phyloP scores from a whole-genome alignment of 192 early-diverging fungal species.

The Gaertneriomyces semiglobifer region DNA sequence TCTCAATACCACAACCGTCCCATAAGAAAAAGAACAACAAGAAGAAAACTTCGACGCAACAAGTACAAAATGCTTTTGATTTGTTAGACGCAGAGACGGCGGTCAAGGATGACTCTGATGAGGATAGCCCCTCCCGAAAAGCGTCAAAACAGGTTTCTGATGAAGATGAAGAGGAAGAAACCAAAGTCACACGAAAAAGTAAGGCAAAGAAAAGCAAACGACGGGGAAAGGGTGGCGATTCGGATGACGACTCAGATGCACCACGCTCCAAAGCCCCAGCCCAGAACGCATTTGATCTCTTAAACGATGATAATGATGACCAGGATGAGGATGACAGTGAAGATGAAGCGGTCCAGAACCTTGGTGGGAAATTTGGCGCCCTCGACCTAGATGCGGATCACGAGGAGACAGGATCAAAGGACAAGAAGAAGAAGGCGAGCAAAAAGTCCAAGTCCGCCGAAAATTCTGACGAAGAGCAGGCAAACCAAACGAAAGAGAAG shows the following conservation, averaged over 20 bases:
- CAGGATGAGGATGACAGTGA: conserved; percentile 15
- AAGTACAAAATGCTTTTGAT: neutral
- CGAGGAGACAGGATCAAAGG: neutral
- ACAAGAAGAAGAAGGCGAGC: conserved; percentile 5
- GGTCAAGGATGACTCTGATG: conserved; percentile 22
- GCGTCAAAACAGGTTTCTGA: conserved; percentile 14
- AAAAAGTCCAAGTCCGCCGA: neutral
- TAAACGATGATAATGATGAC: conserved; percentile 16
- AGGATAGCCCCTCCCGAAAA: neutral
- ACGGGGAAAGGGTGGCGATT: conserved; percentile 3
- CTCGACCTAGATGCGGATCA: conserved; percentile 6
- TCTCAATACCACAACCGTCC: neutral
- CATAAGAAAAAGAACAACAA: neutral
- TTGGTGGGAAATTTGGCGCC: conserved; percentile 7
- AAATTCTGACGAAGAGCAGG: conserved; percentile 10
- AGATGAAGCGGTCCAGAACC: neutral
- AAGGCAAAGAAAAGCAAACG: conserved; percentile 14
- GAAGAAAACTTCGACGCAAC: neutral
- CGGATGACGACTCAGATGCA: conserved; percentile 6
- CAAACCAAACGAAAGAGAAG: conserved; percentile 13
- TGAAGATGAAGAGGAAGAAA: conserved; percentile 13
- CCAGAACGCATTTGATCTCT: conserved; percentile 19
- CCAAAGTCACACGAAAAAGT: neutral
- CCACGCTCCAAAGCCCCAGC: neutral
- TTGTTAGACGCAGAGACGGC: conserved; percentile 5